Conservation (phyloP, 208 protist species). For the Wallacemonas sp. region DNA sequence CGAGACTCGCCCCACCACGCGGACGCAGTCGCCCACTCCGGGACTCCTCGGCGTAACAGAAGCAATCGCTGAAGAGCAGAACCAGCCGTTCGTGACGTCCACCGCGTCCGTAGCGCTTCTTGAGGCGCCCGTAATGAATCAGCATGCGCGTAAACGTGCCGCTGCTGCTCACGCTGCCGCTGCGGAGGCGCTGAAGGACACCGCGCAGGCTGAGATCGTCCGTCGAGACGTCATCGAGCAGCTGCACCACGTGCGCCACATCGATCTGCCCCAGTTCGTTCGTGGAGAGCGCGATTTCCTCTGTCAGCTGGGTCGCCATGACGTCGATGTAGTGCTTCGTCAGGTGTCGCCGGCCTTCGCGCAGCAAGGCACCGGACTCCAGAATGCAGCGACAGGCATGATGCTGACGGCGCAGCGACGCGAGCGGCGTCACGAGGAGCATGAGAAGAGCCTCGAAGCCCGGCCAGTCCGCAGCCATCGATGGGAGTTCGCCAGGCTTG, state of each 20-base stretch:
- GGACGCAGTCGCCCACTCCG: slow-evolving; percentile 60
- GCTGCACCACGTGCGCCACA: slow-evolving; percentile 45
- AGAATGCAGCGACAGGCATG: slow-evolving; percentile 73
- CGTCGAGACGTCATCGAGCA: slow-evolving; percentile 48
- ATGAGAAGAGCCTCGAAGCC: slow-evolving; percentile 73
- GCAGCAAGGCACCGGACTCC: slow-evolving; percentile 44
- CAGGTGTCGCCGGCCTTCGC: slow-evolving; percentile 33
- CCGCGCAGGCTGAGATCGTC: slow-evolving; percentile 18
- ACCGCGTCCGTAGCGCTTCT: slow-evolving; percentile 55
- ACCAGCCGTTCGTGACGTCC: slow-evolving; percentile 72
- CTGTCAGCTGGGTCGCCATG: slow-evolving; percentile 36
- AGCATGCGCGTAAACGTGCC: slow-evolving; percentile 37
- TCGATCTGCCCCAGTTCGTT: slow-evolving; percentile 63
- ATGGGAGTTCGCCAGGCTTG: slow-evolving; percentile 21
- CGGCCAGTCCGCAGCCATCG: slow-evolving; percentile 57
- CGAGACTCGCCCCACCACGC: slow-evolving; percentile 64
- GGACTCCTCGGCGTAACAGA: slow-evolving; percentile 85
- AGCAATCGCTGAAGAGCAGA: slow-evolving; percentile 83
- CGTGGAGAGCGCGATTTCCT: slow-evolving; percentile 61
- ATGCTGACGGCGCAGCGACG: slow-evolving; percentile 62
- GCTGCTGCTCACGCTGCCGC: slow-evolving; percentile 10
- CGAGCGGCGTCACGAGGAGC: slow-evolving; percentile 73
- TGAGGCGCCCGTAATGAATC: slow-evolving; percentile 70
- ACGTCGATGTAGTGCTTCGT: slow-evolving; percentile 54
- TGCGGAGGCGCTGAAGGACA: slow-evolving; percentile 5